Conservation (phyloP, 371 early-diverging fungal species). For the Amoeboaphelidium protococcarum region DNA sequence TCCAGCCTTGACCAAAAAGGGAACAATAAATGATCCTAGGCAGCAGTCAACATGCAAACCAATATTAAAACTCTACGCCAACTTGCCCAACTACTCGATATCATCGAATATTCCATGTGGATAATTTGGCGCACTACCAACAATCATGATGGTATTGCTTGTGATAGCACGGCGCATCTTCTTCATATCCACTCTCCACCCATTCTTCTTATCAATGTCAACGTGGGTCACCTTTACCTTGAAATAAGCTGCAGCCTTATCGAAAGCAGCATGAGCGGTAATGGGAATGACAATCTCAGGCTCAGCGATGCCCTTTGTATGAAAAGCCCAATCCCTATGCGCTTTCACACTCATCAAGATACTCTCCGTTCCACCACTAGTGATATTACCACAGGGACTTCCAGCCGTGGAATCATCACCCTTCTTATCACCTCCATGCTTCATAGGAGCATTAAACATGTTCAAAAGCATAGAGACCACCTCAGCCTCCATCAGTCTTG, state of each 20-base stretch:
- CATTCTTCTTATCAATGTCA: slow-evolving; percentile 50
- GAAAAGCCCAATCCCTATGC: slow-evolving; percentile 46
- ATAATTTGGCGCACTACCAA: slow-evolving; percentile 71
- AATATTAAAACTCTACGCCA: slow-evolving; percentile 55
- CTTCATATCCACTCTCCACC: slow-evolving; percentile 40
- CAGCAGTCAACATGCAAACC: slow-evolving; percentile 88
- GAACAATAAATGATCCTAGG: slow-evolving; percentile 82
- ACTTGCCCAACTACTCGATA: slow-evolving; percentile 39
- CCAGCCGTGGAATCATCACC: too few relatives aligned
- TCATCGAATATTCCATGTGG: slow-evolving; percentile 85
- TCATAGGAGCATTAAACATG: slow-evolving; percentile 64
- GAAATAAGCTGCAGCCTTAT: slow-evolving; percentile 79
- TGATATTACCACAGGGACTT: slow-evolving; percentile 28
- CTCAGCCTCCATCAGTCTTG: slow-evolving; percentile 86
- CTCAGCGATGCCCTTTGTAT: slow-evolving; percentile 38
- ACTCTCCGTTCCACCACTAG: slow-evolving; percentile 83
- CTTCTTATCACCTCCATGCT: too few relatives aligned
- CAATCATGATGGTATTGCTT: slow-evolving; percentile 68
- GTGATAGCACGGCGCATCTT: slow-evolving; percentile 50
- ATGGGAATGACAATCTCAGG: slow-evolving; percentile 81
- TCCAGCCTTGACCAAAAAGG: slow-evolving; percentile 77
- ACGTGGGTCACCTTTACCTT: slow-evolving; percentile 53
- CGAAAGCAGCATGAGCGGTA: slow-evolving; percentile 80
- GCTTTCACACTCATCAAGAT: slow-evolving; percentile 78
- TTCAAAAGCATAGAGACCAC: slow-evolving; percentile 59